Evolutionary conservation across 768 basidiomycete species (phyloP), one percentile per base, ranked within the genome.

Genomic region (Rhodocollybia butyracea): DNA sequence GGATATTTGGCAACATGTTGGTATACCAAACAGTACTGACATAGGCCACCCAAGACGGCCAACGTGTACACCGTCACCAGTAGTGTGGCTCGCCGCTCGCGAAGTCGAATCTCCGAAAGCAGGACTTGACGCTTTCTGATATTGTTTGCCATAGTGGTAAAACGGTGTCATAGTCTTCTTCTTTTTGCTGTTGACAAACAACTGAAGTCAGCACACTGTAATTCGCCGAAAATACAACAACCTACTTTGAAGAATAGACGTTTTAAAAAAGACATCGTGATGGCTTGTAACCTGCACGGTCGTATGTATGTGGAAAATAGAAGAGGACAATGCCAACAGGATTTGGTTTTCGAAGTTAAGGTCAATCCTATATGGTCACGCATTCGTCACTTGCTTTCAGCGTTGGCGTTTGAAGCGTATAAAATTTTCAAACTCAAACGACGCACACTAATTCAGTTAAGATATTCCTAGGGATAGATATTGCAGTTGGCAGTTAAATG

Each of bases 71-170:
- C 66, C 0, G 94, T 92, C 46, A 86, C 84, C 42, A 88, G 75
- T 48, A 92, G 75, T 19, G 88, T 89, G 1, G 91, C 78, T 8
- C 92, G 78, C 29, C 90, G 82, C 69, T 96, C 91, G 39, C 93
- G 83, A 53, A 91, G 71, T n/a, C 90, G 84, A 60, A 96, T 89
- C 65, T 92, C 92, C 1, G 87, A 83, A 15, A 94, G 81, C 56
- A 81, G 79, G 39, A 81, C 76, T 69, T 90, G 86, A 13, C 88
- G 83, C 58, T 86, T 84, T 64, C 84, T 80, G 54, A 94, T 87
- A 64, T 88, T 82, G 22, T 73, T 68, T 8, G 85, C 84, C 51
- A 94, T 77, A 42, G 73, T 69, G 22, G 86, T 27, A 94, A 81
- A 55, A 90, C 71, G 21, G 84, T 78, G 64, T 91, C 90, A 65